Percentiles rank a stretch among this genome's conserved stretches.
phyloP scores from a whole-genome alignment of 352 stramenopile genomes.

The Pythium coloratum region DNA sequence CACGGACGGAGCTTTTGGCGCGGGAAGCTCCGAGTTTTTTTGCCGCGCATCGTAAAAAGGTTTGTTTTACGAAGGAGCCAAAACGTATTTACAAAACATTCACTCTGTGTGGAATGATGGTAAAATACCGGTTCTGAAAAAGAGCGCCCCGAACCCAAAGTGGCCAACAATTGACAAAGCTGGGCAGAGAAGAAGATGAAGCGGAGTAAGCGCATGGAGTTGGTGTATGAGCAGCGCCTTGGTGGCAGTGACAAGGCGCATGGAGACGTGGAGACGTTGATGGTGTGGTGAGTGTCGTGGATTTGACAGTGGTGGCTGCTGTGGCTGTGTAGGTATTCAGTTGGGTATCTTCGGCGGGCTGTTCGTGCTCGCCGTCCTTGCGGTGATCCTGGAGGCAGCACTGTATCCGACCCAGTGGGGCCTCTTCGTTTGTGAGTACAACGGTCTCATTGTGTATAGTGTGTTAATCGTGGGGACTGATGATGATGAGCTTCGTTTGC shows the following conservation, averaged over 20 bases:
- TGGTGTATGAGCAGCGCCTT: neutral
- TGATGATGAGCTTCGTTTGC: neutral
- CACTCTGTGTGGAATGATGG: conserved; percentile 20
- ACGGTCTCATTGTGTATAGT: neutral
- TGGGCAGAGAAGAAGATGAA: conserved; percentile 8
- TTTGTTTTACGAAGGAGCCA: conserved; percentile 14
- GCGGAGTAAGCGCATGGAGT: conserved; percentile 7
- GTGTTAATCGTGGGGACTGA: neutral
- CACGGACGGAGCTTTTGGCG: conserved; percentile 17
- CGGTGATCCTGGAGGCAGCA: conserved; percentile 57
- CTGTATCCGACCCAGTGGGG: conserved; percentile 65
- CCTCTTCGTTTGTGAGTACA: conserved; percentile 56
- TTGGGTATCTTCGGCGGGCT: conserved; percentile 44
- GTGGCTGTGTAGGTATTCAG: conserved; percentile 32
- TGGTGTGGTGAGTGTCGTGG: neutral
- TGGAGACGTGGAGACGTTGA: neutral
- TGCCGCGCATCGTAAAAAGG: conserved; percentile 31
- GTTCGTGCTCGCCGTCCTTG: conserved; percentile 54
- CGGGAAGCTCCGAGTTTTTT: conserved; percentile 16
- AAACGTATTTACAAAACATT: conserved; percentile 1
- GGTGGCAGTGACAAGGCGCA: neutral
- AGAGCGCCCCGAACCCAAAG: neutral
- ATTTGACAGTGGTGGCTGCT: neutral
- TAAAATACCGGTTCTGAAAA: conserved; percentile 12
- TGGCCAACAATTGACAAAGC: neutral